Percentiles rank a stretch among this genome's conserved stretches.
Evolutionary conservation across 768 basidiomycete species (phyloP).

Genomic region (Leucogyrophana mollusca): DNA sequence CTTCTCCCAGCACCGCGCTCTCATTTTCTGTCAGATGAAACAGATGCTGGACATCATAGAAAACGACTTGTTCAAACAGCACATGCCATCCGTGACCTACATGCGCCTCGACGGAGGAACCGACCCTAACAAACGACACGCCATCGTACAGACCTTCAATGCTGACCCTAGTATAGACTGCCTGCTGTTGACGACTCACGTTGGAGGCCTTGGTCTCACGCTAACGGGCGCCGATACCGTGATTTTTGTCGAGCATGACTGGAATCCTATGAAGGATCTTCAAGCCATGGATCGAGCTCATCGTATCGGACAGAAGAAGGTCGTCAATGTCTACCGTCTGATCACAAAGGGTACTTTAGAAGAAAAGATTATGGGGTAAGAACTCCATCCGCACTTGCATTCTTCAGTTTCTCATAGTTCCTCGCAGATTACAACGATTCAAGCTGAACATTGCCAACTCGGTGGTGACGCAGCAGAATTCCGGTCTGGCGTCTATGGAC

Average conservation of each 20-base stretch:
- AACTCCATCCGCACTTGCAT: slow-evolving; percentile 6
- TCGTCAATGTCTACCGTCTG: slow-evolving; percentile 96
- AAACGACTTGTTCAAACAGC: slow-evolving; percentile 82
- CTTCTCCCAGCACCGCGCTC: slow-evolving; percentile 95
- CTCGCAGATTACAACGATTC: slow-evolving; percentile 87
- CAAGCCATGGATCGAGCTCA: slow-evolving; percentile 99
- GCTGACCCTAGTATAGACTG: slow-evolving; percentile 97
- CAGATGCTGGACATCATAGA: slow-evolving; percentile 99
- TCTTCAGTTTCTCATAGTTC: slow-evolving; percentile 8
- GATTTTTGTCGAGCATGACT: slow-evolving; percentile 99
- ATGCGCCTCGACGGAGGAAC: slow-evolving; percentile 97
- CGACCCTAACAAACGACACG: slow-evolving; percentile 92
- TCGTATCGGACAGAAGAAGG: slow-evolving; percentile 97
- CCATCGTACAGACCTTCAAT: slow-evolving; percentile 97
- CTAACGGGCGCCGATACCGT: slow-evolving; percentile 98
- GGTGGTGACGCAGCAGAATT: slow-evolving; percentile 95
- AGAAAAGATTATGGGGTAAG: slow-evolving; percentile 99
- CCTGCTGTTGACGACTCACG: slow-evolving; percentile 91
- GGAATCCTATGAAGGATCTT: slow-evolving; percentile 99
- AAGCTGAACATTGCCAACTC: slow-evolving; percentile 98
- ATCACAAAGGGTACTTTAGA: slow-evolving; percentile 97
- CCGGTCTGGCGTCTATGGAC: slow-evolving; percentile 92
- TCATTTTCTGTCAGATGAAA: slow-evolving; percentile 99
- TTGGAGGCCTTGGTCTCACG: slow-evolving; percentile 94
- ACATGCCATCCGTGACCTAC: slow-evolving; percentile 96